Evolutionary conservation across 345 rosid genomes (phyloP), one percentile per base, ranked within the genome.

Genomic region (Reutealis trisperma): DNA sequence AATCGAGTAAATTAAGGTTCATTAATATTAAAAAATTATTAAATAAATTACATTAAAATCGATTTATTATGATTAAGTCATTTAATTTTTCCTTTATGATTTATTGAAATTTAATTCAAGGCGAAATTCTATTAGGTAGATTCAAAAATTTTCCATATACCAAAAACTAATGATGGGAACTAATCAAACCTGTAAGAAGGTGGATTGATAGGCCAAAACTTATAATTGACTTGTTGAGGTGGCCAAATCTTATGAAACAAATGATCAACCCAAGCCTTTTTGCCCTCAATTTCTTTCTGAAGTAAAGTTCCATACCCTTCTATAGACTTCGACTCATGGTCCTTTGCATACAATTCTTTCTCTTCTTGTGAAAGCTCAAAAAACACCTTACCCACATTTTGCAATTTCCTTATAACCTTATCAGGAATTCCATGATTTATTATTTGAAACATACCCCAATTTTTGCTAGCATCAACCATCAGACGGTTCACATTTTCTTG

Each of bases 181-280:
- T 27, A 27, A 27, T 30, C 42, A 10, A 73, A 89, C 98, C 94
- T 89, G 86, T 94, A 94, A 60, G 89, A 84, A 19, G 93, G 81
- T 4, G 99, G 94, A 41, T 86, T 87, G 24, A 71, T 62, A 2
- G 99, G 99, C 99, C 98, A 93, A 79, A 87, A 95, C 22, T 61
- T 72, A 79, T 90, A 80, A 58, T 91, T 85, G 69, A 93, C 80
- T 30, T 72, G 58, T 0, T 86, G 72, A 59, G 91, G 92, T 41
- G 99, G 99, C 96, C 92, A 95, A 54, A 95, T 84, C 75, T 55
- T 83, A 76, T 95, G 97, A 61, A 95, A 95, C 67, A 93, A 88
- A 75, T 93, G 94, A 81, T 93, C 98, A 0, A 83, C 91, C 99
- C 99, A 93, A 5, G 83, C 81, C 77, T 91, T 90, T 71, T 87